phyloP scores from a whole-genome alignment of 768 basidiomycete species.

The Amanita brunnescens region DNA sequence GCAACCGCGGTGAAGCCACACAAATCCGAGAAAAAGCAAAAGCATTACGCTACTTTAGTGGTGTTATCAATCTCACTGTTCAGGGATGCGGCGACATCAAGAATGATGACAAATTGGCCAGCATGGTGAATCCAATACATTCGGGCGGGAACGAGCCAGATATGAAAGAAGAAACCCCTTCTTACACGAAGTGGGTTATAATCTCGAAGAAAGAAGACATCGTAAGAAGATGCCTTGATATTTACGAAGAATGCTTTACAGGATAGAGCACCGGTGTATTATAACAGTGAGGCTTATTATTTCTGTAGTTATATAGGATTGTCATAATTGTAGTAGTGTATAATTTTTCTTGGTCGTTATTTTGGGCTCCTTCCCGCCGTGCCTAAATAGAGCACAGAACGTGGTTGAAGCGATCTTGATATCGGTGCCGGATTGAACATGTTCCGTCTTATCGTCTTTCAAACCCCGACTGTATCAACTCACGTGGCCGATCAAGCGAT shows the following conservation, averaged over 20 bases:
- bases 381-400: too few species aligned
- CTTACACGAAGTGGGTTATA: conserved; percentile 1
- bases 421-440: too few species aligned
- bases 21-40: conserved; percentile 1
- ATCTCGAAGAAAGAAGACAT: neutral
- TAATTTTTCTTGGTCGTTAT: too few species aligned
- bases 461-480: too few species aligned
- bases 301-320: neutral
- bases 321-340: too few species aligned
- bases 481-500: too few species aligned
- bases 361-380: too few species aligned
- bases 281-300: neutral
- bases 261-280: neutral
- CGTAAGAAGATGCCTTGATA: neutral
- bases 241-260: neutral
- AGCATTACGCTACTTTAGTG: neutral
- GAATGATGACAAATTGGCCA: neutral
- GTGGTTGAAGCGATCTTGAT: too few species aligned
- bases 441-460: too few species aligned
- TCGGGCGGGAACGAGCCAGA: neutral
- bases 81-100: neutral
- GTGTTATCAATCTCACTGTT: neutral
- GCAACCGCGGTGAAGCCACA: neutral
- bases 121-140: neutral
- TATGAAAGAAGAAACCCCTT: neutral